A percentile compares a stretch with the other conserved stretches of the same genome.
These are phyloP conservation scores for Neonothopanus nambi DNA, from an alignment of 1,284 basidiomycete species.

Conservation along the genomic window DNA sequence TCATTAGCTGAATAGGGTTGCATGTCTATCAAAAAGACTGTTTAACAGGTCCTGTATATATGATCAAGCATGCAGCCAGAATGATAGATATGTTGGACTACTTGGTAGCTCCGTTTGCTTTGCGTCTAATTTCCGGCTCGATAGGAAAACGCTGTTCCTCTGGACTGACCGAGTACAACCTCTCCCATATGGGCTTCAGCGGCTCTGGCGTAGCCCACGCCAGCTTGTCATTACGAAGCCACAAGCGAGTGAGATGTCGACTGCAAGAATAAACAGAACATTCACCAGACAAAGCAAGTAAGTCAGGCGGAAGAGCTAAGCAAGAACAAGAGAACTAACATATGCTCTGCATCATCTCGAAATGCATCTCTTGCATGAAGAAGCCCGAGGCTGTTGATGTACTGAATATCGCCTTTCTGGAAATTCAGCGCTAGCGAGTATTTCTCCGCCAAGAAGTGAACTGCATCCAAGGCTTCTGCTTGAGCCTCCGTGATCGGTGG, in stretches of 20 bases:
- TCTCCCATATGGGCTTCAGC: slow-evolving; percentile 32
- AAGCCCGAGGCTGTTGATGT: slow-evolving; percentile 46
- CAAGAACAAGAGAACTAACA: slow-evolving; percentile 17
- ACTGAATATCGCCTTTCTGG: slow-evolving; percentile 51
- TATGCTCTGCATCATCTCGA: slow-evolving; percentile 34
- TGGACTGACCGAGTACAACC: slow-evolving; percentile 28
- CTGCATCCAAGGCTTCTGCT: slow-evolving; percentile 45
- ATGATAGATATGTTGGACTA: slow-evolving; percentile 12
- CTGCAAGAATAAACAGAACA: slow-evolving; percentile 15
- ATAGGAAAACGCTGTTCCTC: slow-evolving; percentile 34
- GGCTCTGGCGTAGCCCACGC: slow-evolving; percentile 35
- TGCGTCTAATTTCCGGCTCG: slow-evolving; percentile 33
- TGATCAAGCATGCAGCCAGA: no score
- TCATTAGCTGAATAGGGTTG: no score
- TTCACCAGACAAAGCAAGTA: not conserved
- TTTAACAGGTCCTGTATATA: no score
- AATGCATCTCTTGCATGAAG: slow-evolving; percentile 48
- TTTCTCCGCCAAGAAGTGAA: slow-evolving; percentile 47
- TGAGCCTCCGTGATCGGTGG: slow-evolving; percentile 51
- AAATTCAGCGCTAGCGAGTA: slow-evolving; percentile 46
- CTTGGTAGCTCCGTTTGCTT: slow-evolving; percentile 33
- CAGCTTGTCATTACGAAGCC: slow-evolving; percentile 26
- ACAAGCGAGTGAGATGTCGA: slow-evolving; percentile 26
- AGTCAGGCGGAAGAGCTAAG: not conserved
- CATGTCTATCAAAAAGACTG: no score